Conservation (phyloP, 495 filamentous ascomycete species). For the Penicillium longicatenatum region DNA sequence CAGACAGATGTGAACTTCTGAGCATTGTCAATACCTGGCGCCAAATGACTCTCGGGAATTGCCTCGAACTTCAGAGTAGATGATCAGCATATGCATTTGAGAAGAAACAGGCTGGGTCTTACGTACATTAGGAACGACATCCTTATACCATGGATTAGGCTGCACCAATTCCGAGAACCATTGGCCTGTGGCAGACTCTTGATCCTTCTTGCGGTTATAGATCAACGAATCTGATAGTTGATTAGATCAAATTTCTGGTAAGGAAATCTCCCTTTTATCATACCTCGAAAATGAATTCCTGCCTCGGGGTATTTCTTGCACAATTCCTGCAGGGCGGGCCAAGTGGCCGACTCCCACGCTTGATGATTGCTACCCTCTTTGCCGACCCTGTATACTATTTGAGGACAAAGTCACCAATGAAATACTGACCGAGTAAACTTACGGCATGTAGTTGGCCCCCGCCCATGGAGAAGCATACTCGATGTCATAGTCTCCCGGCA, state of each 20-base stretch:
- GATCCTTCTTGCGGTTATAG: slow-evolving; percentile 68
- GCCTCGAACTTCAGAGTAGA: slow-evolving; percentile 49
- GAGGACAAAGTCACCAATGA: neutral
- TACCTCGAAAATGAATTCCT: slow-evolving; percentile 85
- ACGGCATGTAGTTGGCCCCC: slow-evolving; percentile 92
- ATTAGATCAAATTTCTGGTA: slow-evolving; percentile 1
- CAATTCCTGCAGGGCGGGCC: slow-evolving; percentile 65
- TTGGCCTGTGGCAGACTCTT: slow-evolving; percentile 44
- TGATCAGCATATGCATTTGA: slow-evolving; percentile 9
- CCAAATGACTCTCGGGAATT: slow-evolving; percentile 57
- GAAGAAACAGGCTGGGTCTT: neutral
- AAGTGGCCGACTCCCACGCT: slow-evolving; percentile 66
- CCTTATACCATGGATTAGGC: slow-evolving; percentile 79
- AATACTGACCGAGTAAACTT: slow-evolving; percentile 20
- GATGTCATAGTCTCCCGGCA: slow-evolving; percentile 97
- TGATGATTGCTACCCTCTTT: slow-evolving; percentile 52
- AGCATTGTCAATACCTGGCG: slow-evolving; percentile 64
- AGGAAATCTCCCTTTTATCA: slow-evolving; percentile 7
- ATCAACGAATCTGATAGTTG: slow-evolving; percentile 48
- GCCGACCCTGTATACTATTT: slow-evolving; percentile 48
- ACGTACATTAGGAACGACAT: slow-evolving; percentile 70
- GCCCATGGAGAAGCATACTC: slow-evolving; percentile 97
- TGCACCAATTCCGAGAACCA: slow-evolving; percentile 66
- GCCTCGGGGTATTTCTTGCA: slow-evolving; percentile 77
- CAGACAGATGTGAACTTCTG: slow-evolving; percentile 81